Evolutionary conservation across 1,284 basidiomycete species (phyloP).

Genomic region (Laetiporus sulphureus): DNA sequence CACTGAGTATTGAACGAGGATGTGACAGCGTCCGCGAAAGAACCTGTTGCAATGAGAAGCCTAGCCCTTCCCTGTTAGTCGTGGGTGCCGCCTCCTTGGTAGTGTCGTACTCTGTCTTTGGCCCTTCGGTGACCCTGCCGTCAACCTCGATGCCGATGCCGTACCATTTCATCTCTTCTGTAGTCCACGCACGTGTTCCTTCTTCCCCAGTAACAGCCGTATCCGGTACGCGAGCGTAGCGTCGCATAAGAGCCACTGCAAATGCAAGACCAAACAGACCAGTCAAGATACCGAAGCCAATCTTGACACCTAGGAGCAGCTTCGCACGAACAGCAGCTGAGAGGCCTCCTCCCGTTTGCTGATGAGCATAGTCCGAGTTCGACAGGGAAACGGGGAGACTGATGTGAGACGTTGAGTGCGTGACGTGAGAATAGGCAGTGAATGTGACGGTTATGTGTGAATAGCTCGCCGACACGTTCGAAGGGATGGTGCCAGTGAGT

Average conservation of each 20-base stretch:
- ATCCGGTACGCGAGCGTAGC: constrained; percentile 49
- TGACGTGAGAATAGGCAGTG: constrained; percentile 55
- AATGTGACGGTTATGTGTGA: constrained; percentile 46
- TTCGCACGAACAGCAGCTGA: constrained; percentile 38
- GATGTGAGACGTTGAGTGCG: constrained; percentile 67
- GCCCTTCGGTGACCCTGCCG: constrained; percentile 9
- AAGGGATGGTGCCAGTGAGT: constrained; percentile 52
- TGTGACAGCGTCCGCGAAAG: constrained; percentile 29
- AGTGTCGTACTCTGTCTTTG: constrained; percentile 7
- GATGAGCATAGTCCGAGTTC: constrained; percentile 26
- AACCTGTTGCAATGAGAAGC: constrained; percentile 43
- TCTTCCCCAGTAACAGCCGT: constrained; percentile 52
- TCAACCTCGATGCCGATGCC: constrained; percentile 39
- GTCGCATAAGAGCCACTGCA: constrained; percentile 47
- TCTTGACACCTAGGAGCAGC: constrained; percentile 49
- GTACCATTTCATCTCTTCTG: constrained; percentile 63
- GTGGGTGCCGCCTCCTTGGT: constrained; percentile 13
- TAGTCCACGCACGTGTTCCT: constrained; percentile 46
- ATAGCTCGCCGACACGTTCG: constrained; percentile 24
- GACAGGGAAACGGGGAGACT: constrained; percentile 48
- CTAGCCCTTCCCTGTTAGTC: constrained; percentile 19
- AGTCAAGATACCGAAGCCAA: constrained; percentile 59
- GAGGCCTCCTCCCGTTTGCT: constrained; percentile 26
- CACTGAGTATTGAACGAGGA: constrained; percentile 18
- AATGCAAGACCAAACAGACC: constrained; percentile 48